Evolutionary conservation across 305 asterid species (phyloP).

Genomic region (Fraxinus sp.): DNA sequence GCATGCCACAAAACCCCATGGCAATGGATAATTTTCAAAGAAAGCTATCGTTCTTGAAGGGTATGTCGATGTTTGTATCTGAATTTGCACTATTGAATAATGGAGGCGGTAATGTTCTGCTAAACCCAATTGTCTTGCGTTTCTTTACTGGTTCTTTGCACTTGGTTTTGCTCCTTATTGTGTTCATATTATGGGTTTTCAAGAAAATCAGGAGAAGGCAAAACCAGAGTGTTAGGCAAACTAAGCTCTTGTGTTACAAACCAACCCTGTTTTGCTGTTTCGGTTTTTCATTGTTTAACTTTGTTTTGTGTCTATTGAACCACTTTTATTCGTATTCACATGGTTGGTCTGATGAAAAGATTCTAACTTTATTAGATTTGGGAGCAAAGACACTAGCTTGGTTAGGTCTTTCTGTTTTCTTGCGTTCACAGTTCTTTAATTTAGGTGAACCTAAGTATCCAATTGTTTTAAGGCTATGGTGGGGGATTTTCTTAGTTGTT

Average conservation of each 20-base stretch:
- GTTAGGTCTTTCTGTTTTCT: conserved; percentile 47
- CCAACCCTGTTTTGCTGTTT: conserved; percentile 41
- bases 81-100: conserved; percentile 8
- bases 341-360: conserved; percentile 81
- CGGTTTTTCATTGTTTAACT: conserved; percentile 44
- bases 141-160: conserved; percentile 55
- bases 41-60: conserved; percentile 5
- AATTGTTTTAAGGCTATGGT: conserved; percentile 62
- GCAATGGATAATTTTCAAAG: background rate
- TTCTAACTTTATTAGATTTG: conserved; percentile 47
- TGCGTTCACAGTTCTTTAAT: conserved; percentile 35
- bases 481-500: conserved; percentile 50
- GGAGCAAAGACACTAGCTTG: conserved; percentile 53
- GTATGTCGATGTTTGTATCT: conserved; percentile 33
- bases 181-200: conserved; percentile 41
- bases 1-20: background rate
- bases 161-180: conserved; percentile 35
- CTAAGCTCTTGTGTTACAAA: conserved; percentile 32
- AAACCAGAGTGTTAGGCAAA: conserved; percentile 26
- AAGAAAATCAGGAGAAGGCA: conserved; percentile 21
- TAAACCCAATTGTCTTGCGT: conserved; percentile 51
- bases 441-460: conserved; percentile 52
- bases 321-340: conserved; percentile 55
- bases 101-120: conserved; percentile 25
- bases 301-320: conserved; percentile 46